Evolutionary conservation across 352 stramenopile species (phyloP), one percentile per base, ranked within the genome.

Genomic region (Globisporangium nagaii): DNA sequence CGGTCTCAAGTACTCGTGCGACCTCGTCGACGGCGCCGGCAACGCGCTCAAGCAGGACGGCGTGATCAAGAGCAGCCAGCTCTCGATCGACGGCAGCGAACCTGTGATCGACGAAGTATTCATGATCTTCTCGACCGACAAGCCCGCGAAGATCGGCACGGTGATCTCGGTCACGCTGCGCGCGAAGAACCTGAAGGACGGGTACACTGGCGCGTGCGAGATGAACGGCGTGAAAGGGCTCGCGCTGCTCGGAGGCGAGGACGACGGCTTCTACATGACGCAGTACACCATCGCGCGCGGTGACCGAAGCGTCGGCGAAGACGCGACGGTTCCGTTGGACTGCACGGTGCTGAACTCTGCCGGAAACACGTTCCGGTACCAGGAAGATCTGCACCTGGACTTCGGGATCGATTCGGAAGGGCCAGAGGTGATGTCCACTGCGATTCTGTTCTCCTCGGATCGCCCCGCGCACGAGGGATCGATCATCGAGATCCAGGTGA

Each of bases 251-350:
- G 66, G 78, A 17, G 63, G 70, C 1, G 63, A 83, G 28, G 73
- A 86, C 56, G 64, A 77, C 22, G 75, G 73, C 1, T 75, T 86
- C 34, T 86, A 86, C 49, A 79, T 86, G 70, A 76, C 74, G 36
- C 73, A 86, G 53, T 86, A 86, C 61, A 81, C 70, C 5, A 69
- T 86, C 25, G 25, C 58, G 10, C 49, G 62, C 3, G 75, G 73
- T 24, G 75, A 86, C 41, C 41, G 19, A 13, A 78, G 68, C 47
- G 49, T 70, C 3, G 59, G 60, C 20, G 56, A 70, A 13, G 58
- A 63, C 35, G 45, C 54, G 15, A 65, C 69, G 37, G 63, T 86
- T 47, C 66, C 64, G 5, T 43, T 86, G 17, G 62, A 70, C 32
- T 86, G 75, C 35, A 39, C 70, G 0, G 63, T 86, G 4, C 32